phyloP scores from a whole-genome alignment of 306 rosid species.

The Dicorynia guianensis region DNA sequence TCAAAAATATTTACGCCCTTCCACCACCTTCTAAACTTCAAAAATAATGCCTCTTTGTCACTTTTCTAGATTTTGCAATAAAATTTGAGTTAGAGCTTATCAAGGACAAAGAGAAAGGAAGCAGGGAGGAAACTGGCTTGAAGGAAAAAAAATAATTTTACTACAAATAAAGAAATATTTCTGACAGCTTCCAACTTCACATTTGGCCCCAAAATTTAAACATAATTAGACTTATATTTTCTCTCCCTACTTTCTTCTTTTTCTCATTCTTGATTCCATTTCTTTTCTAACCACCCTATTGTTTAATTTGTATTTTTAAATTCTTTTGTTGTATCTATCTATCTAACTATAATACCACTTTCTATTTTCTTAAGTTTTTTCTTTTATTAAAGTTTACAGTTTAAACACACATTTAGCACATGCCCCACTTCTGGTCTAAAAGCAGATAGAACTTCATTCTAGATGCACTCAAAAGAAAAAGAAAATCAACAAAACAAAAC shows the following conservation, averaged over 20 bases:
- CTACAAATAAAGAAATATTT: background rate
- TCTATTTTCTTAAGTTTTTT: background rate
- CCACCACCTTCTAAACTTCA: slow-evolving; percentile 98
- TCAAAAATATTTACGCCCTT: slow-evolving; percentile 89
- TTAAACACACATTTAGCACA: too few relatives aligned
- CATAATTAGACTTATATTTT: background rate
- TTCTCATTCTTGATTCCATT: background rate
- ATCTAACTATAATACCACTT: background rate
- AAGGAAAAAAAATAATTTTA: slow-evolving; percentile 27
- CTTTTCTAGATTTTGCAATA: slow-evolving; percentile 58
- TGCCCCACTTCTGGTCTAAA: too few relatives aligned
- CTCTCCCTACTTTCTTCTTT: background rate
- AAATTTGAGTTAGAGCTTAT: slow-evolving; percentile 44
- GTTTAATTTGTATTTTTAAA: slow-evolving; percentile 8
- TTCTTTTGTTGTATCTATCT: slow-evolving; percentile 9
- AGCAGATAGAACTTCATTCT: too few relatives aligned
- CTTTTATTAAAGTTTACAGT: background rate
- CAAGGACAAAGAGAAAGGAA: slow-evolving; percentile 23
- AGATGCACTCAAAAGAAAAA: background rate
- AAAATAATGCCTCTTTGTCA: slow-evolving; percentile 60
- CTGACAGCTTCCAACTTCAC: slow-evolving; percentile 6
- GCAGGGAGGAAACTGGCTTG: slow-evolving; percentile 19
- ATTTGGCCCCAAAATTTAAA: background rate
- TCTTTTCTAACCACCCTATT: background rate
- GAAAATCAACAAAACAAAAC: background rate